These are phyloP conservation scores for Aspergillus incahuasiensis DNA, from an alignment of 495 filamentous ascomycete species.

Conservation along the genomic window DNA sequence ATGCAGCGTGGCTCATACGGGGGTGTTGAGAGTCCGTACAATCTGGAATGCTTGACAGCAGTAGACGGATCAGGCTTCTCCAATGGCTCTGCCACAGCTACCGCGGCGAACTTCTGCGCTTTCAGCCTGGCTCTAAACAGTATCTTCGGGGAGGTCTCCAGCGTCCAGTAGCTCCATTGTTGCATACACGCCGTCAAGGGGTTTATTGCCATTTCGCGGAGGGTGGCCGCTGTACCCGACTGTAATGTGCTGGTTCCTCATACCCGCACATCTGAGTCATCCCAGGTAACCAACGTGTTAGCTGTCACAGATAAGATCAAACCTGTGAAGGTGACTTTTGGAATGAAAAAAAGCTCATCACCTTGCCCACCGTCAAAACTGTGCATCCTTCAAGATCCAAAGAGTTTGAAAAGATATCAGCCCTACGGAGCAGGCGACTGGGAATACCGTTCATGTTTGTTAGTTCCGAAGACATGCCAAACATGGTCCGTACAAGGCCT, in stretches of 20 bases:
- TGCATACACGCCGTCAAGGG: constrained; percentile 36
- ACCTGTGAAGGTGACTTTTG: constrained; percentile 30
- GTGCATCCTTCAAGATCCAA: constrained; percentile 25
- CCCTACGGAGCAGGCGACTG: constrained; percentile 27
- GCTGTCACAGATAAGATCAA: constrained; percentile 23
- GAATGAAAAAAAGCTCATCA: constrained; percentile 28
- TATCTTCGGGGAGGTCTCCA: constrained; percentile 36
- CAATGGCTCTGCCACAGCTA: constrained; percentile 37
- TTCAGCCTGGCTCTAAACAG: constrained; percentile 36
- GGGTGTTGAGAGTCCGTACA: constrained; percentile 35
- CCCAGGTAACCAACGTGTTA: constrained; percentile 29
- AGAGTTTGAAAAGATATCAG: constrained; percentile 14
- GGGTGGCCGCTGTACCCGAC: constrained; percentile 36
- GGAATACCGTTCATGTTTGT: constrained; percentile 36
- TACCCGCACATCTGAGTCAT: constrained; percentile 30
- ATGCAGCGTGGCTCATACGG: constrained; percentile 39
- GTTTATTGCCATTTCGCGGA: constrained; percentile 31
- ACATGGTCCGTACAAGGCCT: constrained; percentile 16
- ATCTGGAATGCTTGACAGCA: constrained; percentile 27
- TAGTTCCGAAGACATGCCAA: constrained; percentile 21
- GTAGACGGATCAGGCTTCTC: constrained; percentile 37
- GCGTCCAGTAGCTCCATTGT: constrained; percentile 36
- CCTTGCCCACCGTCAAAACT: constrained; percentile 21
- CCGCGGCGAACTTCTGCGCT: constrained; percentile 30
- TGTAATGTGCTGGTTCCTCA: constrained; percentile 37